Evolutionary conservation across 257 asterid genomes (phyloP).

Genomic region (Mentha longifolia): DNA sequence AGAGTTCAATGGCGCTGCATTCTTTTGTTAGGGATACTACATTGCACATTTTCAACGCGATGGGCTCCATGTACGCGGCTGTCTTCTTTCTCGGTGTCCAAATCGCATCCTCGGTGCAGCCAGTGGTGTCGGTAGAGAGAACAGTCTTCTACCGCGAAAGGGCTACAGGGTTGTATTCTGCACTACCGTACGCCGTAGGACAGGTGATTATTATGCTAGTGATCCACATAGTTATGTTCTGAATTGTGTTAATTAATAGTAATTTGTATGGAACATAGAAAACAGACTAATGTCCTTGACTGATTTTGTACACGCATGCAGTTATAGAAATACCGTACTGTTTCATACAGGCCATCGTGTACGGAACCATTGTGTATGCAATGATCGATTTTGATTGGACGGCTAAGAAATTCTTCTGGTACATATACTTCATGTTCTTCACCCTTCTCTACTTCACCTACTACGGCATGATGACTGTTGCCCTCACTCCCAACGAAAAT

Average conservation of each 20-base stretch:
- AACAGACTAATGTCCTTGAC: neutral
- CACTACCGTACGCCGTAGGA: conserved; percentile 55
- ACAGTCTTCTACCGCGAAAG: conserved; percentile 51
- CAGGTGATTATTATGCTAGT: conserved; percentile 35
- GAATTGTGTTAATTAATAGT: too few species aligned
- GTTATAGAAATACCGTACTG: conserved; percentile 46
- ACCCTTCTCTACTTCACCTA: conserved; percentile 44
- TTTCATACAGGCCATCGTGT: conserved; percentile 38
- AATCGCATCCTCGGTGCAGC: conserved; percentile 42
- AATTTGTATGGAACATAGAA: too few species aligned
- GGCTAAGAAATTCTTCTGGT: conserved; percentile 44
- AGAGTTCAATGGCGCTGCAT: neutral
- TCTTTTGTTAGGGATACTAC: conserved; percentile 6
- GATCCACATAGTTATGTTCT: too few species aligned
- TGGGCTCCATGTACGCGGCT: conserved; percentile 47
- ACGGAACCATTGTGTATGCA: conserved; percentile 51
- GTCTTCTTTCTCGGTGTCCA: conserved; percentile 46
- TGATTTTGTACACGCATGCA: conserved; percentile 32
- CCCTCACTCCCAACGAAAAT: conserved; percentile 41
- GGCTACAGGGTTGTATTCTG: conserved; percentile 61
- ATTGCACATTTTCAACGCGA: conserved; percentile 38
- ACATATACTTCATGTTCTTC: conserved; percentile 45
- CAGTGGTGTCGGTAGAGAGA: conserved; percentile 45
- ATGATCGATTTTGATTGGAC: conserved; percentile 58
- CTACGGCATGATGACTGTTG: conserved; percentile 54